Base-by-base conservation (phyloP, 306 rosid genomes). In the Pueraria montana region DNA sequence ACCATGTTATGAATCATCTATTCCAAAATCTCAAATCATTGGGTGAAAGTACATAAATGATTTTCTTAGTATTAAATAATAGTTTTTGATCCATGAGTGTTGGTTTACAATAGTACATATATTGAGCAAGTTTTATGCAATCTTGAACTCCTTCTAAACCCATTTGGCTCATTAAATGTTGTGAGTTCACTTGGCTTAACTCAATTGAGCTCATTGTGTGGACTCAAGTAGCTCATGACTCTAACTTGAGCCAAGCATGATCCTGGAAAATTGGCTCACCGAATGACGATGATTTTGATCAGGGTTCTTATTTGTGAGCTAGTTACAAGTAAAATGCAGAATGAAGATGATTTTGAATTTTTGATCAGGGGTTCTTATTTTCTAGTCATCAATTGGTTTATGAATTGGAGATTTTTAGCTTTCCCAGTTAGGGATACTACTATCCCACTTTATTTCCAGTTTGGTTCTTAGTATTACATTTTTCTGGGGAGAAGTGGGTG, bases 131-230 rank as follows among this genome's bases (percentile, higher is more conserved):
- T 21, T 69, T 18, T 43, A 45, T 69, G 55, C 36, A 69, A 69
- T 69, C 5, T 21, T 21, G 55, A 69, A 45, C 56, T 69, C 53
- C 34, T 69, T 69, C 52, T 10, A 42, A 52, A 42, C 30, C n/a
- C 30, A 42, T 68, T 68, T 67, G 74, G 74, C 20, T 20, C 55
- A 68, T 42, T 21, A 40, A 21, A 68, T 40, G 30, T 1, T 66
- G 16, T n/a, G 11, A 42, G 55, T 40, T 42, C 18, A 68, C 20
- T 43, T 11, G 56, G 38, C 56, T 6, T 16, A 23, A 70, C 36
- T 13, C 13, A 23, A 13, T 21, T 70, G 75, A 70, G 38, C 75
- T 70, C 38, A 20, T 67, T 67, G 27, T n/a, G 74, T 14, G 18
- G 24, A 9, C 38, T 70, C 75, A 43, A 70, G 56, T 70, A 70